A percentile compares a stretch with the other conserved stretches of the same genome.
These are phyloP conservation scores for Pseudozyma sp. DNA, from an alignment of 1,284 basidiomycete species.

Conservation along the genomic window DNA sequence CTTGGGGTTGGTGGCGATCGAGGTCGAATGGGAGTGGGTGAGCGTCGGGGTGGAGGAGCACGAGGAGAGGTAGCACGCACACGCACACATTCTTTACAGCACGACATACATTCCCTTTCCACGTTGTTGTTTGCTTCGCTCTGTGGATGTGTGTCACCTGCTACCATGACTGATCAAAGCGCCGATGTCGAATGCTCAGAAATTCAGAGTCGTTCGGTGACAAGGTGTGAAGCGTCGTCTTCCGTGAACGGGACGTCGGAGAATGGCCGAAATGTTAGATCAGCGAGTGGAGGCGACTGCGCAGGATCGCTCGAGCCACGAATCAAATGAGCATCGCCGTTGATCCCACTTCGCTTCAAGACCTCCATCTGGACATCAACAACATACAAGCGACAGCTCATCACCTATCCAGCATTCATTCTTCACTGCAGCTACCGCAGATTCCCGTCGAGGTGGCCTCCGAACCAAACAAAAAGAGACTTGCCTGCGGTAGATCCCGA, in stretches of 20 bases:
- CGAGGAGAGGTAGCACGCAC: neutral
- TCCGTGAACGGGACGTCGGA: no score
- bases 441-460: no score
- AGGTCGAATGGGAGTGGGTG: conserved; percentile 67
- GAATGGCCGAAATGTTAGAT: neutral
- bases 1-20: conserved; percentile 59
- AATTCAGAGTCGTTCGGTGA: no score
- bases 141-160: no score
- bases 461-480: no score
- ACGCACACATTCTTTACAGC: no score
- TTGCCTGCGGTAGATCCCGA: neutral
- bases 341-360: neutral
- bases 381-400: no score
- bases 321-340: neutral
- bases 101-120: no score
- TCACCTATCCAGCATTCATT: neutral
- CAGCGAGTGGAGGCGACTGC: neutral
- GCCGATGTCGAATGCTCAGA: no score
- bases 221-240: no score
- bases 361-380: neutral
- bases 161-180: no score
- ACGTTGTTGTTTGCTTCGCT: no score
- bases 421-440: neutral
- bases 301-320: neutral
- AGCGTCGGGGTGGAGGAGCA: conserved; percentile 35